Evolutionary conservation across 2,329 filamentous ascomycete genomes (phyloP).

Genomic region (Stachybotrys echinatus): DNA sequence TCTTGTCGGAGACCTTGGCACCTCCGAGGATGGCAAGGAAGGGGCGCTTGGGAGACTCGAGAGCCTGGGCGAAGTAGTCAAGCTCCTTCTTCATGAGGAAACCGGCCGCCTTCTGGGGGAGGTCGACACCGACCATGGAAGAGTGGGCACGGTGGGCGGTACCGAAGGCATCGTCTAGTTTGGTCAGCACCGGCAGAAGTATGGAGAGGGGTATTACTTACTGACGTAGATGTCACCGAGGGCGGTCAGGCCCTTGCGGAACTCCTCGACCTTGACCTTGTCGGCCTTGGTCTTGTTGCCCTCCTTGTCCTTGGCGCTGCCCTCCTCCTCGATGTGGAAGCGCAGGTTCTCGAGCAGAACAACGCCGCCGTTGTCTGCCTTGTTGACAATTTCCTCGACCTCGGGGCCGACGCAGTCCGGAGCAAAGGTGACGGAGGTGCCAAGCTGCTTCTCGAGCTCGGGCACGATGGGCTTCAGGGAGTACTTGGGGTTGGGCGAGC

Average conservation of each 20-base stretch:
- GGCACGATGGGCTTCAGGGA: conserved; percentile 86
- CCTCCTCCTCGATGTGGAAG: conserved; percentile 98
- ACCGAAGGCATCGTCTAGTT: conserved; percentile 89
- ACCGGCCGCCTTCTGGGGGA: conserved; percentile 93
- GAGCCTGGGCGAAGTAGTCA: conserved; percentile 96
- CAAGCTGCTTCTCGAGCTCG: conserved; percentile 86
- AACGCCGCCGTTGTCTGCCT: conserved; percentile 74
- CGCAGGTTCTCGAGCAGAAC: conserved; percentile 95
- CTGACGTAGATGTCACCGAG: conserved; percentile 96
- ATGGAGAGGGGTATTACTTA: conserved; percentile 40
- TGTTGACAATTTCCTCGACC: conserved; percentile 84
- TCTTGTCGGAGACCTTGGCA: conserved; percentile 99
- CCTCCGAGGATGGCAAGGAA: conserved; percentile 98
- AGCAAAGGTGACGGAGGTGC: conserved; percentile 80
- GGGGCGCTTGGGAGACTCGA: conserved; percentile 86
- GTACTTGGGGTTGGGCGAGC: conserved; percentile 86
- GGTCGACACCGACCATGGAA: conserved; percentile 96
- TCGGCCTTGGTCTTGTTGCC: conserved; percentile 99
- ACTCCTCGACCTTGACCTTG: conserved; percentile 84
- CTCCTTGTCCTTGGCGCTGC: conserved; percentile 85
- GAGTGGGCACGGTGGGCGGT: conserved; percentile 98
- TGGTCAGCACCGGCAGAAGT: conserved; percentile 10
- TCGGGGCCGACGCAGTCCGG: conserved; percentile 86
- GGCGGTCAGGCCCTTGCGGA: conserved; percentile 90
- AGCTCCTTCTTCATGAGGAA: conserved; percentile 99